Evolutionary conservation across 202 grass and related monocot species (phyloP).

Genomic region (Panicum virgatum): DNA sequence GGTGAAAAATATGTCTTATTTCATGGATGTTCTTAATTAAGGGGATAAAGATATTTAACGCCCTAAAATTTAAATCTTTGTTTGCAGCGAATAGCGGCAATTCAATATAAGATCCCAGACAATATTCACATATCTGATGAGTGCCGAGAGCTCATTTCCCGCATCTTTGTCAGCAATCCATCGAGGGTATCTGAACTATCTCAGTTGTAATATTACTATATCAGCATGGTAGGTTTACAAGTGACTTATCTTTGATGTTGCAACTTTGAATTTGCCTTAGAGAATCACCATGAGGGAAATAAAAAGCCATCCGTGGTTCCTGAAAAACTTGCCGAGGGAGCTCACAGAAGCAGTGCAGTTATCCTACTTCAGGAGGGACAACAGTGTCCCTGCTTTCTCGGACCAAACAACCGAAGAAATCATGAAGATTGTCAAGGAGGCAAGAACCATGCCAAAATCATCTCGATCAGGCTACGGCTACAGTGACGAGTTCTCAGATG

Average conservation of each 20-base stretch:
- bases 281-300: constrained; percentile 93
- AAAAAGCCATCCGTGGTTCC: constrained; percentile 89
- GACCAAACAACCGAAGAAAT: constrained; percentile 63
- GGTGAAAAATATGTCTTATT: constrained; percentile 34
- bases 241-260: constrained; percentile 4
- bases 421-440: constrained; percentile 67
- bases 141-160: constrained; percentile 74
- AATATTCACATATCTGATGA: constrained; percentile 70
- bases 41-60: neutral
- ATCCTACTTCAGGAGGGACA: constrained; percentile 56
- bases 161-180: constrained; percentile 73
- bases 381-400: constrained; percentile 54
- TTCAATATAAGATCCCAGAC: constrained; percentile 80
- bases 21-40: neutral
- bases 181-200: constrained; percentile 47
- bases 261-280: constrained; percentile 45
- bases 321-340: constrained; percentile 88
- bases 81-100: constrained; percentile 77
- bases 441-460: constrained; percentile 51
- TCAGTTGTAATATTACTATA: neutral
- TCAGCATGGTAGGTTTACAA: neutral
- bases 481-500: constrained; percentile 53
- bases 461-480: constrained; percentile 40
- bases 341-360: constrained; percentile 67
- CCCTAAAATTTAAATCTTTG: constrained; percentile 10